Conservation (phyloP, 768 basidiomycete genomes). For the Mycena crocata region DNA sequence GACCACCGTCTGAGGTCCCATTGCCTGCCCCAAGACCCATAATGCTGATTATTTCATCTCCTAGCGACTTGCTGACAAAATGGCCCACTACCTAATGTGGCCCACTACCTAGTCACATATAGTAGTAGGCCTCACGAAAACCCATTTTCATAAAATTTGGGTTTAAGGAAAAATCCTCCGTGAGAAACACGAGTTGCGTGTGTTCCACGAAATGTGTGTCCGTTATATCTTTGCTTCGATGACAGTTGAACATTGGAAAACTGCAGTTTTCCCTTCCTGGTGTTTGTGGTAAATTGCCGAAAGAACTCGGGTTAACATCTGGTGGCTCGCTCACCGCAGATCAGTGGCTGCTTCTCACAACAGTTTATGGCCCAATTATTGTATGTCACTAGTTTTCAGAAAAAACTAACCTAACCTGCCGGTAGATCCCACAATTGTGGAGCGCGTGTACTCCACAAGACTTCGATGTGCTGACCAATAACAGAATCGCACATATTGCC, state of each 20-base stretch:
- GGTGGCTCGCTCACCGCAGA: conserved; percentile 43
- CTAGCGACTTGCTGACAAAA: no score
- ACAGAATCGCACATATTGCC: not conserved
- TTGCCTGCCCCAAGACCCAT: no score
- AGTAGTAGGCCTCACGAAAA: conserved; percentile 23
- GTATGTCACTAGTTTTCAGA: no score
- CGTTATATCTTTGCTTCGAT: no score
- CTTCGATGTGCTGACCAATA: not conserved
- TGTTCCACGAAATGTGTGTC: conserved; percentile 23
- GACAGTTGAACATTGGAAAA: no score
- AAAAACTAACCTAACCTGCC: no score
- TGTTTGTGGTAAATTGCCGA: conserved; percentile 30
- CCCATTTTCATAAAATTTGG: conserved; percentile 36
- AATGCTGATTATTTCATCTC: no score
- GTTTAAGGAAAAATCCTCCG: conserved; percentile 30
- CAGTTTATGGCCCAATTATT: no score
- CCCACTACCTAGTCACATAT: no score
- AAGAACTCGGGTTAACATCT: conserved; percentile 36
- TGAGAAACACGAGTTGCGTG: conserved; percentile 20
- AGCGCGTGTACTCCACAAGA: not conserved
- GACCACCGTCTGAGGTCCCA: no score
- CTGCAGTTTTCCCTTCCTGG: conserved; percentile 6
- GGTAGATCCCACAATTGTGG: not conserved
- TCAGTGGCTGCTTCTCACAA: conserved; percentile 35
- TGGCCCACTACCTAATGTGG: no score